Percentiles rank a stretch among this genome's conserved stretches.
Evolutionary conservation across 495 filamentous ascomycete species (phyloP).

Genomic region (Bacidia rubella): DNA sequence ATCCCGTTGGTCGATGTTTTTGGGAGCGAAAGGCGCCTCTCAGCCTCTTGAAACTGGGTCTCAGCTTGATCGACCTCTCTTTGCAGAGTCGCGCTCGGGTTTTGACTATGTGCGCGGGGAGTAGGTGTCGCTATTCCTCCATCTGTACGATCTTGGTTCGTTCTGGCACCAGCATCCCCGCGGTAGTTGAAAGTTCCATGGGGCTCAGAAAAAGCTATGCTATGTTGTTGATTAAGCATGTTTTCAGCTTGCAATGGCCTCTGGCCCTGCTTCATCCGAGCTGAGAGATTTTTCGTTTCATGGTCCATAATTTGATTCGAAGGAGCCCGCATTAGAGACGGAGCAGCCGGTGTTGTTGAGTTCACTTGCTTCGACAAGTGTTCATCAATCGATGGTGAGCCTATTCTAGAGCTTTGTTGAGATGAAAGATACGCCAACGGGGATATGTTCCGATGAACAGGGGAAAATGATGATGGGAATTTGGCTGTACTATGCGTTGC

Average conservation of each 20-base stretch:
- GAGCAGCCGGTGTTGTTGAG: not conserved
- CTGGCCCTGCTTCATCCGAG: too few species aligned
- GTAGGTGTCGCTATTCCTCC: slow-evolving; percentile 48
- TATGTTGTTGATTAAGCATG: too few species aligned
- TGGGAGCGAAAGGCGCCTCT: too few species aligned
- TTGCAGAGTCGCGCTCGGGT: slow-evolving; percentile 61
- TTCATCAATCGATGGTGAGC: slow-evolving; percentile 35
- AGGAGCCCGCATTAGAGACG: not conserved
- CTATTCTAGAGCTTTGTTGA: slow-evolving; percentile 36
- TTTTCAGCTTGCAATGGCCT: too few species aligned
- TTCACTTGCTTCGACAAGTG: slow-evolving; percentile 29
- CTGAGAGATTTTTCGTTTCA: too few species aligned
- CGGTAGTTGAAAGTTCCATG: too few species aligned
- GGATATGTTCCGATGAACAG: slow-evolving; percentile 30
- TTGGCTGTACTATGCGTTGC: slow-evolving; percentile 28
- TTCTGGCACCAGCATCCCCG: too few species aligned
- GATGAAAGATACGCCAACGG: slow-evolving; percentile 40
- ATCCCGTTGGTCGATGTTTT: too few species aligned
- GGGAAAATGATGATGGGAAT: slow-evolving; percentile 21
- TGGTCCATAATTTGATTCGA: too few species aligned
- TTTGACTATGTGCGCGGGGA: slow-evolving; percentile 50
- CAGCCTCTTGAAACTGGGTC: slow-evolving; percentile 51
- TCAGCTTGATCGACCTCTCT: slow-evolving; percentile 67
- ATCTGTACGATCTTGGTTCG: not conserved
- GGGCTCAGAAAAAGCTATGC: too few species aligned